phyloP scores from a whole-genome alignment of 768 basidiomycete genomes.

The Tylopilus rubrobrunneus region DNA sequence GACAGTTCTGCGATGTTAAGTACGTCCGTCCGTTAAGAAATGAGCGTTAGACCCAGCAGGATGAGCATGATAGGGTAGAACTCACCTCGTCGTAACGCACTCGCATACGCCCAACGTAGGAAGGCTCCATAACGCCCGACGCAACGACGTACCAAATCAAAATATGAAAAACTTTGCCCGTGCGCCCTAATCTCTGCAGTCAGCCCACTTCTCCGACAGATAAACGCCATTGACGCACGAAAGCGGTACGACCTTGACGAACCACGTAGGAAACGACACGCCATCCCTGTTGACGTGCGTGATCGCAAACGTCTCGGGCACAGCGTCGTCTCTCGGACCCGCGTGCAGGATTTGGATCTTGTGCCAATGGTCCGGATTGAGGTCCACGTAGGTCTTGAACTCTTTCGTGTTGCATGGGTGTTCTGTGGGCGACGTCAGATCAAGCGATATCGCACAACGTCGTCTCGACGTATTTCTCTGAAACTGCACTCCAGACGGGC shows the following conservation, averaged over 20 bases:
- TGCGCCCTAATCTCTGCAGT: too few species aligned
- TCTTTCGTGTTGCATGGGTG: conserved; percentile 87
- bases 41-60: too few species aligned
- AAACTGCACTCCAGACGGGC: too few species aligned
- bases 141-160: too few species aligned
- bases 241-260: conserved; percentile 70
- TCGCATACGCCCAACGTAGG: too few species aligned
- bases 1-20: too few species aligned
- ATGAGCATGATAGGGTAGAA: too few species aligned
- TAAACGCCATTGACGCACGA: conserved; percentile 45
- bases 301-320: conserved; percentile 62
- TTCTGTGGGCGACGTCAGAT: conserved; percentile 36
- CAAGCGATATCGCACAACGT: neutral
- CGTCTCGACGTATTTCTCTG: conserved; percentile 25
- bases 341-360: conserved; percentile 66
- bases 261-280: conserved; percentile 59
- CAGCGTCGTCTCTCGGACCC: conserved; percentile 60
- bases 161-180: too few species aligned
- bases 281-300: conserved; percentile 53
- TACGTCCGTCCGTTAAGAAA: too few species aligned
- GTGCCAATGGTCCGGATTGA: conserved; percentile 56
- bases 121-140: too few species aligned
- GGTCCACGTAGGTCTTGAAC: conserved; percentile 68
- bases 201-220: too few species aligned
- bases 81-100: too few species aligned